Base-by-base conservation (phyloP, 2,329 filamentous ascomycete species). In the Xylariomycetidae sp. region DNA sequence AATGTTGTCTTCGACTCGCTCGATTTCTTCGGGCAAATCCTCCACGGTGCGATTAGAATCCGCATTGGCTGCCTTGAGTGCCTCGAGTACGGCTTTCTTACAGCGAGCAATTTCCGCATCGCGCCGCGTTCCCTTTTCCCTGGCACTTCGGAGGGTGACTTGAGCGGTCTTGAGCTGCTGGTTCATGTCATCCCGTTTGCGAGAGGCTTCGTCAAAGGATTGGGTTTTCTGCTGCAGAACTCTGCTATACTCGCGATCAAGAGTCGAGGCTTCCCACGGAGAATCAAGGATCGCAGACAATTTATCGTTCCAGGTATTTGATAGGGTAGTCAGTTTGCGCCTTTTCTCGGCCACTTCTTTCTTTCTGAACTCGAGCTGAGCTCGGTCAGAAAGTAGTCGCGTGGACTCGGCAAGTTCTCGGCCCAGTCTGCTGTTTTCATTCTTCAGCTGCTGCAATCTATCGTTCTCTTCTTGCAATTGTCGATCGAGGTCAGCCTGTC, bases 351-450 rank as follows among this genome's bases (percentile, higher is more conserved):
- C 75, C 18, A 87, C 60, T 51, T 95, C 85, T 47, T 88, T 89
- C 50, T 83, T 88, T 20, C 89, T 72, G 47, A 85, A 79, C 37
- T 94, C 85, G 9, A 98, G 70, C 48, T 85, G 82, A 10, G 90
- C 92, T 23, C 88, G 74, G 42, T 94, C 88, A 4, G 82, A 79
- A 5, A 88, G 87, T 37, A 85, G 74, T 37, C 81, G 79, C 3
- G 85, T 94, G 38, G 82, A 86, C 49, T 93, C 83, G 7, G 88
- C 74, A 22, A 95, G 74, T 53, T 96, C 90, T n/a, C 72, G 66
- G 27, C 82, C 81, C 18, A 96, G 69, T 45, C 71, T 78, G 22
- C 84, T 77, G 38, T 74, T 81, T 48, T 83, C 77, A 14, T 74
- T 76, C 49, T 95, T 87, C 2, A 93, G 61, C 26, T 73, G 68